phyloP scores from a whole-genome alignment of 768 basidiomycete genomes.

The Leccinum longicurvipes region DNA sequence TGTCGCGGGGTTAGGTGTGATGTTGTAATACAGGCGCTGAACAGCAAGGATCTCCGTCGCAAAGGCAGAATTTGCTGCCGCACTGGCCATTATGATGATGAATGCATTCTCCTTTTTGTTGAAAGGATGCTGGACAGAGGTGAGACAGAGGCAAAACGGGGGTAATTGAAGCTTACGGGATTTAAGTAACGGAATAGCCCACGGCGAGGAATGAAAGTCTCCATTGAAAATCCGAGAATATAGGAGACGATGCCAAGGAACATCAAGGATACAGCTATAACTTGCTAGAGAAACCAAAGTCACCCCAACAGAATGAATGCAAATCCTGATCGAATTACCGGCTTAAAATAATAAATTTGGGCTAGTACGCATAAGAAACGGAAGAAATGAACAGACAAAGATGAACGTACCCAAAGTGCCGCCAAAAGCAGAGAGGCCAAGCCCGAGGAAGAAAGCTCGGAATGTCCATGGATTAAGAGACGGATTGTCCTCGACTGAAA shows the following conservation, averaged over 20 bases:
- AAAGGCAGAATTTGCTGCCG: conserved; percentile 51
- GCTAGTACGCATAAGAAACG: conserved; percentile 28
- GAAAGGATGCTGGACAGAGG: conserved; percentile 45
- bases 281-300: conserved; percentile 38
- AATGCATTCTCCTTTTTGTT: conserved; percentile 61
- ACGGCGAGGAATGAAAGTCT: conserved; percentile 42
- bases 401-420: not conserved
- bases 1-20: conserved; percentile 43
- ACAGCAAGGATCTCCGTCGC: conserved; percentile 54
- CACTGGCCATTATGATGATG: conserved; percentile 55
- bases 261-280: conserved; percentile 48
- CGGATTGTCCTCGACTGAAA: conserved; percentile 5
- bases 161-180: conserved; percentile 30
- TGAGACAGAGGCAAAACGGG: not conserved
- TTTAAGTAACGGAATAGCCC: conserved; percentile 50
- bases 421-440: not conserved
- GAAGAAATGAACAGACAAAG: not conserved
- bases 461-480: not conserved
- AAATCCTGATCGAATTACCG: conserved; percentile 28
- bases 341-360: conserved; percentile 62
- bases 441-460: not conserved
- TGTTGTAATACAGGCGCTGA: conserved; percentile 51
- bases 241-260: conserved; percentile 52
- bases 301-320: not conserved
- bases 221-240: conserved; percentile 45